Base-by-base conservation (phyloP, 2,329 filamentous ascomycete genomes). In the Verruconis gallopava region DNA sequence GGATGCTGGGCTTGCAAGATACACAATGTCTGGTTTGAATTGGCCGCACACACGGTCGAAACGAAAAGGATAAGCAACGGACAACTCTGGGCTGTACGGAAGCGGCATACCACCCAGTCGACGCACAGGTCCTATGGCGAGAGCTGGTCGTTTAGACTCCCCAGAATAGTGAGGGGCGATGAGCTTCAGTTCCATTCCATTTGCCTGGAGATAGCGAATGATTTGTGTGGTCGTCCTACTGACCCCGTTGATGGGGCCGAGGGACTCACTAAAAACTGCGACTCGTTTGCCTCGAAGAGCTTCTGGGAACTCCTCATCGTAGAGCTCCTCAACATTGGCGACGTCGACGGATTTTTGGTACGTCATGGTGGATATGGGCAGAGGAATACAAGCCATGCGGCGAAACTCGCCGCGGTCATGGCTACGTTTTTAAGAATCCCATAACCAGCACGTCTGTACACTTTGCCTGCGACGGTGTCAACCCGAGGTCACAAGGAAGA, bases 181-280 rank as follows among this genome's bases (percentile, higher is more conserved):
- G 4, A 81, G 74, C 5, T 76, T 75, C 38, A 83, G 72, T 14
- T 76, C 67, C 9, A 71, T 77, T 15, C 75, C 78, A 49, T 82
- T 63, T n/a, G 62, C 62, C 43, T 76, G 71, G 15, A 83, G 63
- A 49, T 82, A 79, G 53, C 76, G 73, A 42, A 83, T 74, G 40
- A 83, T 68, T 65, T 77, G 81, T 50, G 77, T 63, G 0, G 79
- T 83, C 3, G 79, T 83, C 46, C 77, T 69, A 51, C 75, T 80
- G 36, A 83, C 79, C n/a, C 79, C 79, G 53, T 83, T 83, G 54
- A 83, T 75, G 0, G 79, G 79, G 3, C 78, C 79, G 44, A 81
- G 78, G 1, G 77, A 82, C 54, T 83, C 79, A 12, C 78, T 82
- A 47, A 77, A 79, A 5, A 83, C 68, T 5, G 83, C 60, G 46